phyloP scores from a whole-genome alignment of 75 land plant species.

The Isoetes taiwanensis region DNA sequence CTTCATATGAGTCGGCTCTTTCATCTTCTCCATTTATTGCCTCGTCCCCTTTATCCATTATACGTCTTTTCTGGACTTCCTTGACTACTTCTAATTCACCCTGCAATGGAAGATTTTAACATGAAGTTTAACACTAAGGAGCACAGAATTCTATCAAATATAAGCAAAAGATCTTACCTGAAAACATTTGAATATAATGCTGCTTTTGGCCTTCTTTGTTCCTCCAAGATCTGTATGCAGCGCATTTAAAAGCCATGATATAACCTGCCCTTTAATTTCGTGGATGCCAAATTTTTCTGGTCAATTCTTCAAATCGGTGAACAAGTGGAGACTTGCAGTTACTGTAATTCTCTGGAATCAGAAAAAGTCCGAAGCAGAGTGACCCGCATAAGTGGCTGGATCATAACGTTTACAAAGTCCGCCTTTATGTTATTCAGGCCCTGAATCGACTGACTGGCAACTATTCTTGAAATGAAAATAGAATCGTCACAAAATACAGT shows the following conservation, averaged over 20 bases:
- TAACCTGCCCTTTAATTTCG: not conserved
- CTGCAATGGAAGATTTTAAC: no score
- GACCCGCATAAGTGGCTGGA: slow-evolving; percentile 4
- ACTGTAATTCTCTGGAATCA: slow-evolving; percentile 5
- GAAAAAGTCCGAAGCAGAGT: not conserved
- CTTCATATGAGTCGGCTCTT: not conserved
- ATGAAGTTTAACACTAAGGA: no score
- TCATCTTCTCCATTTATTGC: not conserved
- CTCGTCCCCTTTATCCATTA: slow-evolving; percentile 32
- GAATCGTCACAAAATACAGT: no score
- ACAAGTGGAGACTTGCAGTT: not conserved
- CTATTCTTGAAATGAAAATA: no score
- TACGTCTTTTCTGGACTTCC: slow-evolving; percentile 39
- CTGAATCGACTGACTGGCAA: no score
- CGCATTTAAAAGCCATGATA: slow-evolving; percentile 5
- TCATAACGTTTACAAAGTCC: slow-evolving; percentile 6
- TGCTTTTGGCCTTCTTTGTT: not conserved
- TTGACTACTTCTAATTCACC: slow-evolving; percentile 93
- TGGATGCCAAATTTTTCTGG: slow-evolving; percentile 2
- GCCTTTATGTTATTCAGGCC: slow-evolving; percentile 4
- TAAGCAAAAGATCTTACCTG: not conserved
- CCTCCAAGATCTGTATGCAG: not conserved
- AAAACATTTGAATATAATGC: slow-evolving; percentile 1
- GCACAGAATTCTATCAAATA: no score
- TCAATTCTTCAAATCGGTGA: not conserved